Conservation (phyloP, 208 protist genomes). For the Vickermania ingenoplastis region DNA sequence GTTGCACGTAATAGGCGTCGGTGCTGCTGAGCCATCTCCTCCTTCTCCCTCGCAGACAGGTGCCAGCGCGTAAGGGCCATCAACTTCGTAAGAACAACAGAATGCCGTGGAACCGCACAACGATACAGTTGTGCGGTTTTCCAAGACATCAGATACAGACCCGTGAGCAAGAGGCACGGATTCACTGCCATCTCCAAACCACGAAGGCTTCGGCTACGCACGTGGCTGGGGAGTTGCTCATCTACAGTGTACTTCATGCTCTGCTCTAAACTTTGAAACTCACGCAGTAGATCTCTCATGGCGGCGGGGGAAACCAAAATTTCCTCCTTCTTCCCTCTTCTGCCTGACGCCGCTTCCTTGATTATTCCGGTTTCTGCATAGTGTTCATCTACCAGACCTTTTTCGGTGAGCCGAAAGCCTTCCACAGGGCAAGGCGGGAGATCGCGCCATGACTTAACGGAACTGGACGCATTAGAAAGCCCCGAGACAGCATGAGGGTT, state of each 20-base stretch:
- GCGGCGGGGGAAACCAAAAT: constrained; percentile 33
- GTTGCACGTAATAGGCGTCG: constrained; percentile 58
- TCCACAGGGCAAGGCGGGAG: constrained; percentile 50
- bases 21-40: constrained; percentile 53
- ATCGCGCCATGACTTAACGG: too few relatives aligned
- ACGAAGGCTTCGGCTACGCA: constrained; percentile 33
- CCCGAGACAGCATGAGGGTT: too few relatives aligned
- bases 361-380: background rate
- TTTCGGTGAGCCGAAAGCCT: constrained; percentile 24
- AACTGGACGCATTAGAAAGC: too few relatives aligned
- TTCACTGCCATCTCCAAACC: constrained; percentile 55
- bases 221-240: constrained; percentile 26
- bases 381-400: background rate
- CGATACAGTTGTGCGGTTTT: constrained; percentile 55
- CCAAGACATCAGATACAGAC: constrained; percentile 63
- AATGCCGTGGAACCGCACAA: constrained; percentile 45
- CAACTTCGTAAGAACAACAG: constrained; percentile 36
- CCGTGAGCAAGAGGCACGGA: constrained; percentile 39
- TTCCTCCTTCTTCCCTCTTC: constrained; percentile 27
- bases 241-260: constrained; percentile 56
- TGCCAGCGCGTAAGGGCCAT: constrained; percentile 26
- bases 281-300: constrained; percentile 31
- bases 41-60: constrained; percentile 27
- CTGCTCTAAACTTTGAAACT: constrained; percentile 56
- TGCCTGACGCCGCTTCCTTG: too few relatives aligned